Evolutionary conservation across 495 filamentous ascomycete species (phyloP), one percentile per base, ranked within the genome.

Genomic region (Aspergillus affinis): DNA sequence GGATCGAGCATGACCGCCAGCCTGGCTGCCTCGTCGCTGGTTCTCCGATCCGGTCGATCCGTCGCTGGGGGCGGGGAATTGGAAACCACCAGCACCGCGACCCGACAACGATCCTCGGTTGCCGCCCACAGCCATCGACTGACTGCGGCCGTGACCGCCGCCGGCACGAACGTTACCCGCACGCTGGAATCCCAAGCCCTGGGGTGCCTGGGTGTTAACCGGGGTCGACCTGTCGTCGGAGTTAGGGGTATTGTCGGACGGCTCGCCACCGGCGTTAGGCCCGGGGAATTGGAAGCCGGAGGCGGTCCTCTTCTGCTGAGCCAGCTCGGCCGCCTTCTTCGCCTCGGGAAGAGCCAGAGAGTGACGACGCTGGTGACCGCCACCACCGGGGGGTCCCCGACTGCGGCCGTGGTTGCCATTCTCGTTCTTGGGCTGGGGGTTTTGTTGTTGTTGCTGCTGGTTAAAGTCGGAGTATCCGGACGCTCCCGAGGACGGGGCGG

Each of bases 261-360:
- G 79, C 12, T 77, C 74, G 27, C 81, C 74, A 46, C 80, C 79
- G 51, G 82, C 75, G 68, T 85, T 82, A 55, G 94, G 88, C 48
- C 87, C 83, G 51, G 94, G 95, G 72, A 98, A 98, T 72, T 98
- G 95, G 73, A 98, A 98, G 18, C 85, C 90, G 59, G 90, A 89
- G 13, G 93, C 93, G 26, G 91, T 94, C 68, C 93, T 84, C 77
- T 97, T 98, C 76, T 97, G 93, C 77, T 98, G 95, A 48, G 94
- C 94, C 19, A 96, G 73, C 71, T 98, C 94, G 48, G 94, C 94
- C 29, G 95, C 95, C 78, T 96, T 97, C 81, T 96, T 98, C 27
- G 94, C 94, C 73, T 98, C 94, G 4, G 93, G 90, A 57, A 98
- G 76, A 50, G 92, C 95, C 56, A 98, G 83, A 19, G 94, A 98